Conservation (phyloP, 495 filamentous ascomycete species). For the Trichocladium uniseriatum region DNA sequence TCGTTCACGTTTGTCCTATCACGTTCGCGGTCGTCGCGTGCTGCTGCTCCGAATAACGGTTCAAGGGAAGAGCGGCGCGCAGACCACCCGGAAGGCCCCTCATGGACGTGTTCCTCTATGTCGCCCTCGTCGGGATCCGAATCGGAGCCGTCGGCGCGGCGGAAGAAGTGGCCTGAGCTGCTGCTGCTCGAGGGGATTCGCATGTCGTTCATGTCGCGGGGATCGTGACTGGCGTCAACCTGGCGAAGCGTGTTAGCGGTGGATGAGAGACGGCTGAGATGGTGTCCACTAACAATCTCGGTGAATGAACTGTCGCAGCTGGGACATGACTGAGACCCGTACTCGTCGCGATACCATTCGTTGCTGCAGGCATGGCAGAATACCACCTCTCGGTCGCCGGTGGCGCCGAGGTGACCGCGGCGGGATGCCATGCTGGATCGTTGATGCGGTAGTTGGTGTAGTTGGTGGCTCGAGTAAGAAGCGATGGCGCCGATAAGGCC, state of each 20-base stretch:
- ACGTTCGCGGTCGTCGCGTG: neutral
- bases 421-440: constrained; percentile 32
- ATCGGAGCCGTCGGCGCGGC: constrained; percentile 33
- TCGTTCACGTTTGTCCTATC: constrained; percentile 12
- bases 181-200: constrained; percentile 15
- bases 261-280: neutral
- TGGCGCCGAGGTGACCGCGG: constrained; percentile 32
- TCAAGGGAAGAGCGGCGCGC: neutral
- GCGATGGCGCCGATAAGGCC: too few species aligned
- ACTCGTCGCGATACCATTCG: constrained; percentile 67
- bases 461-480: constrained; percentile 19
- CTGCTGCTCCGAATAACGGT: neutral
- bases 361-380: constrained; percentile 72
- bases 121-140: constrained; percentile 41
- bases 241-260: constrained; percentile 20
- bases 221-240: constrained; percentile 35
- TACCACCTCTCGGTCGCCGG: constrained; percentile 53
- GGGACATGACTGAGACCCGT: constrained; percentile 59
- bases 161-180: constrained; percentile 22
- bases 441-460: constrained; percentile 25
- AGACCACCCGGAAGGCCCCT: neutral
- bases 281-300: constrained; percentile 59
- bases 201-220: constrained; percentile 28
- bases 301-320: constrained; percentile 65
- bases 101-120: constrained; percentile 38